Conservation (phyloP, 2,329 filamentous ascomycete genomes). For the Aspergillus proliferans region DNA sequence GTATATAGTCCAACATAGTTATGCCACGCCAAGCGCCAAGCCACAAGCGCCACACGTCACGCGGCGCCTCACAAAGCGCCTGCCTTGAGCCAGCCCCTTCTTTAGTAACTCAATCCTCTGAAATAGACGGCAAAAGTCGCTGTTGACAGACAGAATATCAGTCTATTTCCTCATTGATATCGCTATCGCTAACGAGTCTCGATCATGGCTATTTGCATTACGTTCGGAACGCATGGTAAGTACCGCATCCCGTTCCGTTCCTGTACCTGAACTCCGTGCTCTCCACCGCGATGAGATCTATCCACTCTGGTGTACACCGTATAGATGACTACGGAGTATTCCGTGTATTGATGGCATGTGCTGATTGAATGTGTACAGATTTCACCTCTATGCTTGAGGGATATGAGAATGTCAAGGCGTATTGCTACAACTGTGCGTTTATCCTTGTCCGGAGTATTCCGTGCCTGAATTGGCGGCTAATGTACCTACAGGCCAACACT, state of each 20-base stretch:
- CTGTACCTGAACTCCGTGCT: conserved; percentile 5
- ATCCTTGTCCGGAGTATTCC: conserved; percentile 2
- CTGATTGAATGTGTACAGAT: conserved; percentile 25
- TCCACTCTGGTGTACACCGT: too few species aligned
- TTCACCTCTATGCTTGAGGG: conserved; percentile 40
- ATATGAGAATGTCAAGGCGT: conserved; percentile 41
- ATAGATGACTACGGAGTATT: background rate
- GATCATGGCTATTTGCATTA: conserved; percentile 39
- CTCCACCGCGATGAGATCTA: background rate
- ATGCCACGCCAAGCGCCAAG: conserved; percentile 23
- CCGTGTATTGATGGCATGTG: background rate
- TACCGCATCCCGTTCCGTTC: conserved; percentile 6
- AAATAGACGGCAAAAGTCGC: background rate
- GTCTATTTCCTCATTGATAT: too few species aligned
- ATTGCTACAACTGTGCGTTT: conserved; percentile 40
- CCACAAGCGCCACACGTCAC: conserved; percentile 29
- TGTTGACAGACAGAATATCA: background rate
- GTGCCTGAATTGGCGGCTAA: background rate
- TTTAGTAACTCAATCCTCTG: background rate
- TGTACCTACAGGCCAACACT: conserved; percentile 32
- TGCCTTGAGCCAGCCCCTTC: conserved; percentile 20
- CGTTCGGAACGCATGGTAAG: conserved; percentile 38
- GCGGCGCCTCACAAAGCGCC: conserved; percentile 9
- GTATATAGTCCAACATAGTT: background rate
- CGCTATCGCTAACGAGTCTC: background rate